Percentiles rank a stretch among this genome's conserved stretches.
These are phyloP conservation scores for Aspergillus vadensis DNA, from an alignment of 2,329 filamentous ascomycete genomes.

Conservation along the genomic window DNA sequence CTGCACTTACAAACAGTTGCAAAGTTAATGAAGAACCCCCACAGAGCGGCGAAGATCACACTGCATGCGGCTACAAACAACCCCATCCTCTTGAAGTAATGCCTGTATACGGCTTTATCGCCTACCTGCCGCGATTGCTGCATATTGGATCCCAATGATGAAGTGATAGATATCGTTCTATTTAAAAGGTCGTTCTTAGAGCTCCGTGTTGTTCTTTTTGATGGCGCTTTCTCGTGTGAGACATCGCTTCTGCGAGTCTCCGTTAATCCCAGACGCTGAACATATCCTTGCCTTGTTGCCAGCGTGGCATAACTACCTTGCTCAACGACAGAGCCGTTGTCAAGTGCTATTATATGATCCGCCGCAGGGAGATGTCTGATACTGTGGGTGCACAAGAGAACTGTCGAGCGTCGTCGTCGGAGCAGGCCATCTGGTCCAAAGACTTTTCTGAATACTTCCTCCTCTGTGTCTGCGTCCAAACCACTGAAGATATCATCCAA, in stretches of 20 bases:
- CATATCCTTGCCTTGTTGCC: conserved; percentile 4
- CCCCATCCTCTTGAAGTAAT: conserved; percentile 28
- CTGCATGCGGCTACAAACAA: conserved; percentile 15
- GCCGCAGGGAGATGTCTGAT: background rate
- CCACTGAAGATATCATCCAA: conserved; percentile 1
- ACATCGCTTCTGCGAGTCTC: background rate
- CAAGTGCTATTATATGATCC: background rate
- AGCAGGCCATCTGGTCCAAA: background rate
- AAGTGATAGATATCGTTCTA: background rate
- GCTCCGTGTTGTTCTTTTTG: too few species aligned
- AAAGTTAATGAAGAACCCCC: conserved; percentile 29
- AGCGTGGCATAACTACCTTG: conserved; percentile 6
- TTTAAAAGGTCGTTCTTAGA: conserved; percentile 12
- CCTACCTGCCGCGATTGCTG: conserved; percentile 40
- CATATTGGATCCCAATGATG: background rate
- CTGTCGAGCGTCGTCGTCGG: background rate
- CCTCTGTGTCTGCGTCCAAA: background rate
- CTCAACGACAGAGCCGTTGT: background rate
- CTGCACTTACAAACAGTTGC: conserved; percentile 19
- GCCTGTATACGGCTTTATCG: conserved; percentile 30
- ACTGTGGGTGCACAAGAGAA: background rate
- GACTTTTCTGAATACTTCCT: background rate
- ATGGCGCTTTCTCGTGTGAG: background rate
- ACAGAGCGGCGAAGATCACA: conserved; percentile 24
- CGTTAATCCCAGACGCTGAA: conserved; percentile 7